Evolutionary conservation across 2,329 filamentous ascomycete genomes (phyloP), one percentile per base, ranked within the genome.

Genomic region (Nemania diffusa): DNA sequence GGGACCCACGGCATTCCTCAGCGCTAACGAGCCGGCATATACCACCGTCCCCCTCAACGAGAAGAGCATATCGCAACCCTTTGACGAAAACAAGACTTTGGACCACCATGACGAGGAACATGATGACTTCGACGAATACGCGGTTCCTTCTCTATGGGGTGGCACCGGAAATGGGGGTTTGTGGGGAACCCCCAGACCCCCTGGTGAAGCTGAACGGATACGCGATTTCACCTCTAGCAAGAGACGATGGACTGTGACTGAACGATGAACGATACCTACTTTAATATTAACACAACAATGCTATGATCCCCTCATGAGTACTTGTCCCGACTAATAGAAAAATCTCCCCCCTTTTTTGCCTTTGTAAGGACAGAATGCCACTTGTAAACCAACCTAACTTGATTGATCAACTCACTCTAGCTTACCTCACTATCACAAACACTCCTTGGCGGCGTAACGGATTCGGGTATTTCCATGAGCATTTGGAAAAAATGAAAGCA

Each of bases 201-300:
- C 75, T 0, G 74, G 73, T 20, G 74, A 77, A 32, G 75, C 75
- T 3, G 75, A 77, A 52, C 65, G 72, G 17, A 57, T 73, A 6
- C 73, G 75, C 9, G 75, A 77, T 42, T 75, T 75, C 44, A 76
- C 67, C 40, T 48, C 71, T 0, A 67, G 67, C 7, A 77, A 76
- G 60, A 69, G 75, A 67, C 71, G 75, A 58, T 77, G 75, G 75
- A 75, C 75, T 2, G 73, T 77, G 37, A 75, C 71, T n/a, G 73
- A 77, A 53, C 69, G 72, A 64, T 73, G 59, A 76, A 56, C 2
- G 3, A 5, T 42, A 13, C 9, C 24, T 13, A 17, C n/a, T n/a
- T 15, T 46, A 13, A 15, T 48, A 8, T 5, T 15, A 7, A 52
- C 34, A 24, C 56, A 8, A 44, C 13, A 27, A 29, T 20, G 40